Evolutionary conservation across 2,329 filamentous ascomycete species (phyloP).

Genomic region (Aphanoascus verrucosus): DNA sequence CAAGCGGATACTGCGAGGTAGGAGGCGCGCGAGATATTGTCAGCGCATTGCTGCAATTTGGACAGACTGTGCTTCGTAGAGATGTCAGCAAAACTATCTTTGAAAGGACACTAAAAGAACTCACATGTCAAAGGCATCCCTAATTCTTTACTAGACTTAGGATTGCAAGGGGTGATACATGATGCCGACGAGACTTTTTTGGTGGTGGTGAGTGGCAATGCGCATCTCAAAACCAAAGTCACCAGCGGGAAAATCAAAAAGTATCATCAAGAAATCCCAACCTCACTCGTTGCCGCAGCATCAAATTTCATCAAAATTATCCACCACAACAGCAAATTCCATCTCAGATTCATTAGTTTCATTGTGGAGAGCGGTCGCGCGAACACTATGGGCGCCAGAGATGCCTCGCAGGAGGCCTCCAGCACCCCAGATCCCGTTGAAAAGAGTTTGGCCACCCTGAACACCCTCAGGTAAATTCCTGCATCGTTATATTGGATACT

Average conservation of each 20-base stretch:
- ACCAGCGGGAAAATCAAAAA: not conserved
- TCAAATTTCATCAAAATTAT: conserved; percentile 18
- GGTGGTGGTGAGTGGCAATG: conserved; percentile 12
- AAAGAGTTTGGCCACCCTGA: conserved; percentile 73
- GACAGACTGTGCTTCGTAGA: conserved; percentile 31
- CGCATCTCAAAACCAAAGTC: conserved; percentile 6
- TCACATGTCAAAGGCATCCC: too few relatives aligned
- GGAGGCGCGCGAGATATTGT: conserved; percentile 36
- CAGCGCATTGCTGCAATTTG: conserved; percentile 41
- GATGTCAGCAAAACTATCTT: too few relatives aligned
- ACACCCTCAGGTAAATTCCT: conserved; percentile 57
- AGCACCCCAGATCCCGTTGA: conserved; percentile 52
- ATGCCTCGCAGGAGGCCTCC: conserved; percentile 43
- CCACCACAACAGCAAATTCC: conserved; percentile 16
- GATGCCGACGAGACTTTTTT: not conserved
- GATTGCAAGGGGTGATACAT: not conserved
- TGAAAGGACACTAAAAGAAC: too few relatives aligned
- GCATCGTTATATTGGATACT: not conserved
- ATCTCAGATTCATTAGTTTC: conserved; percentile 15
- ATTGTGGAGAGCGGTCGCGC: conserved; percentile 1
- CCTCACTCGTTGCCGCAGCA: conserved; percentile 4
- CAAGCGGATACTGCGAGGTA: conserved; percentile 30
- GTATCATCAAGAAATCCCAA: conserved; percentile 12
- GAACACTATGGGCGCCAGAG: conserved; percentile 44
- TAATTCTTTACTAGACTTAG: too few relatives aligned